phyloP scores from a whole-genome alignment of 2,329 filamentous ascomycete species.

The Tolypocladium sp. region DNA sequence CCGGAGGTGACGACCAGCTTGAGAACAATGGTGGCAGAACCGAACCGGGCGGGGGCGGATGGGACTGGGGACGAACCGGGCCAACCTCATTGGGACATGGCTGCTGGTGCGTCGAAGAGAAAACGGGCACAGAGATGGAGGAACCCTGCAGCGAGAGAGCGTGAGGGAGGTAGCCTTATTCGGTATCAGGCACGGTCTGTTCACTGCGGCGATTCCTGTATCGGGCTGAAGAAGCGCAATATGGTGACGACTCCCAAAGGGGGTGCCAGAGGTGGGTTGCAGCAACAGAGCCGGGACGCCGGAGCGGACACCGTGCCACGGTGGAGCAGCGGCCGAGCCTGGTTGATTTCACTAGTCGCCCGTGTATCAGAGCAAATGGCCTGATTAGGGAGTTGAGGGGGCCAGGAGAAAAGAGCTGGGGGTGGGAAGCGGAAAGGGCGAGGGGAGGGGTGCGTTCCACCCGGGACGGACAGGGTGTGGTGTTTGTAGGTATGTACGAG shows the following conservation, averaged over 20 bases:
- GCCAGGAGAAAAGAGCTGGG: constrained; percentile 2
- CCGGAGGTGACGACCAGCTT: constrained; percentile 39
- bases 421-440: not conserved
- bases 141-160: not conserved
- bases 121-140: not conserved
- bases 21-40: constrained; percentile 23
- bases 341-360: constrained; percentile 6
- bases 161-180: constrained; percentile 6
- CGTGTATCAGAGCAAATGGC: constrained; percentile 10
- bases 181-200: constrained; percentile 7
- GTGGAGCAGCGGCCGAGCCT: constrained; percentile 10
- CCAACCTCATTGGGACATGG: constrained; percentile 36
- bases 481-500: not conserved
- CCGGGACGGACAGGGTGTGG: not conserved
- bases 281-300: constrained; percentile 6
- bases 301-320: constrained; percentile 10
- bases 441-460: not conserved
- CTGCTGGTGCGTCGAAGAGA: constrained; percentile 14
- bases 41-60: constrained; percentile 30
- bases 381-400: constrained; percentile 12
- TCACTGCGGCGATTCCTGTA: constrained; percentile 5
- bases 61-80: constrained; percentile 30
- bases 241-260: constrained; percentile 4
- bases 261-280: not conserved
- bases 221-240: constrained; percentile 4